Base-by-base conservation (phyloP, 2,329 filamentous ascomycete genomes). In the Aspergillus versicolor region DNA sequence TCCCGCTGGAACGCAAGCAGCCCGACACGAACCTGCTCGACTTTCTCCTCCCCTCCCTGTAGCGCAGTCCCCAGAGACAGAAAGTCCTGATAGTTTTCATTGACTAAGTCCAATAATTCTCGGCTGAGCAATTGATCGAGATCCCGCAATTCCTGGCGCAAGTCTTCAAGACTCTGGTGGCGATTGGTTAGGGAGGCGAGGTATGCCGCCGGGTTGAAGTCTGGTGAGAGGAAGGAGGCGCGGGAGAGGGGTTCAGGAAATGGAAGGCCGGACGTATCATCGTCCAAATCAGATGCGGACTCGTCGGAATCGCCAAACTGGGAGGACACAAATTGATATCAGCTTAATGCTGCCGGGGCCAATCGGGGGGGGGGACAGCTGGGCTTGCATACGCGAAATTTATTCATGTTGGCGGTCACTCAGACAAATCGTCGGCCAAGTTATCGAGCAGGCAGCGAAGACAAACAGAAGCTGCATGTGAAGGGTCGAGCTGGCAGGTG, bases 161-260 rank as follows among this genome's bases (percentile, higher is more conserved):
- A 81, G 73, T 99, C 94, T 71, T 96, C 92, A 47, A 99, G 89
- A 0, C 93, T 97, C 74, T 99, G 94, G 73, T 99, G 94, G 1
- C 94, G 89, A 70, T 94, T 87, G 19, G 87, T 85, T 1, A 96
- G 82, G 1, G 89, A 88, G 7, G 87, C 92, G 75, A 99, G 88
- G 73, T 97, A 99, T 2, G 79, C 79, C 2, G 90, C 84, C 0
- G 95, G 88, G 61, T 91, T 86, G 74, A 99, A 99, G 63, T 86
- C 75, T 3, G 85, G 82, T 2, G 84, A 78, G 6, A 96, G 84
- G 76, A 99, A 99, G 69, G 94, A 91, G 57, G 82, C 79, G 57
- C 94, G 89, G 2, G 90, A 85, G 15, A 99, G 85, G 3, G 92
- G 91, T 40, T 87, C 83, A 1, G 94, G 94, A 77, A 96, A 97